Evolutionary conservation across 78 protist species (phyloP), one percentile per base, ranked within the genome.

Genomic region (Chrysochromulina parva): DNA sequence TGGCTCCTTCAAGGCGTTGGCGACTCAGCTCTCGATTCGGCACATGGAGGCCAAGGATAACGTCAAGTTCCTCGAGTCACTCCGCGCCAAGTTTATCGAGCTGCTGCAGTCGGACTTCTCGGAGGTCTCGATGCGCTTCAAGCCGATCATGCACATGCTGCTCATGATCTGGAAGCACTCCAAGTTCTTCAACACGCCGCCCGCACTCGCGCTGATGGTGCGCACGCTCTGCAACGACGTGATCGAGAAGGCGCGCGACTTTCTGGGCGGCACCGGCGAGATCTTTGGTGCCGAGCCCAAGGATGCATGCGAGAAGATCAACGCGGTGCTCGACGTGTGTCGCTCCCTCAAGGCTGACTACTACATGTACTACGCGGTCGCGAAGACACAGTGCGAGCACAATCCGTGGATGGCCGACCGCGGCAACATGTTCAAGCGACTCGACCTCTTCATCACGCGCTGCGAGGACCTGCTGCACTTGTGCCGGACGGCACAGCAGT

Each of bases 161-260:
- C 28, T 71, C 48, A 84, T 93, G 53, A 76, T 89, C 48, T 89
- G 89, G 90, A 48, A 38, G 55, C 57, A 84, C 59, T 74, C 90
- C 9, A 58, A 67, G 74, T 69, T 3, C 73, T 67, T 57, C 88
- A 85, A 85, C 85, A 69, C 89, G 20, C 58, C 92, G 26, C 47
- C 53, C 3, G 59, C 89, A 52, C 6, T 95, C 20, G 93, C 73
- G n/a, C 80, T 91, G 28, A 47, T 96, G 47, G 81, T 96, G 50
- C 88, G 93, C 26, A 93, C 91, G 89, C 53, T 96, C 28, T 88
- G 94, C 92, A 94, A 96, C 94, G 94, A 88, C 50, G 0, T 96
- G 69, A 96, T 96, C 89, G 69, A 0, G 50, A 38, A 74, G 65
- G 92, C 94, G 50, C 76, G 62, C 60, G 16, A 9, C 19, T 76